Base-by-base conservation (phyloP, 371 early-diverging fungal species). In the Mortierella sp. region DNA sequence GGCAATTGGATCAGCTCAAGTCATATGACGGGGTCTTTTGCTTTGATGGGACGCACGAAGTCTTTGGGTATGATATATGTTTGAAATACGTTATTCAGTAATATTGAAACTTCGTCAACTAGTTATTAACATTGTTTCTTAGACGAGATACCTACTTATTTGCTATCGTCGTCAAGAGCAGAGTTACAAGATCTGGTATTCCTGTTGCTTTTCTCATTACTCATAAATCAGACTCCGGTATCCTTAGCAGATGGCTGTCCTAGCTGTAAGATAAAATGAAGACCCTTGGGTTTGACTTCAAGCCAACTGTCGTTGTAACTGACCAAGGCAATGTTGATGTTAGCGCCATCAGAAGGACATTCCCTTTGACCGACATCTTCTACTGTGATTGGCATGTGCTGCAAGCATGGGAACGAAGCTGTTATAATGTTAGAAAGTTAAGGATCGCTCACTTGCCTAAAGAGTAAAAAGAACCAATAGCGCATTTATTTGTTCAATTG, bases 1-100 rank as follows among this genome's bases (percentile, higher is more conserved):
- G 73, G 73, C 73, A 72, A 34, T 37, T 72, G 26, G n/a, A 42
- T 19, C 66, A 72, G 23, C 49, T 66, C 19, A 22, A 51, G 37
- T 5, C 54, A 19, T 29, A 63, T 37, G 67, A 63, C 28, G 32
- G 23, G 23, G 57, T 35, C 13, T 34, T 66, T 32, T 66, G 68
- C 28, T 55, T 72, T 61, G 72, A 72, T 42, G 66, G 72, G 19
- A 66, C 72, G 7, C 66, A 72, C 43, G 40, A 66, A 43, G 66
- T 45, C 6, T 72, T 65, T 55, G 66, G 66, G 56, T 72, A 66
- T 26, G 62, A 40, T n/a, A n/a, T n/a, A n/a, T n/a, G n/a, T n/a
- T n/a, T n/a, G n/a, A n/a, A n/a, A n/a, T n/a, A n/a, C n/a, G n/a
- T n/a, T n/a, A n/a, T n/a, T n/a, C n/a, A n/a, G n/a, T n/a, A n/a